Evolutionary conservation across 2,329 filamentous ascomycete species (phyloP).

Genomic region (Davidsoniella australis): DNA sequence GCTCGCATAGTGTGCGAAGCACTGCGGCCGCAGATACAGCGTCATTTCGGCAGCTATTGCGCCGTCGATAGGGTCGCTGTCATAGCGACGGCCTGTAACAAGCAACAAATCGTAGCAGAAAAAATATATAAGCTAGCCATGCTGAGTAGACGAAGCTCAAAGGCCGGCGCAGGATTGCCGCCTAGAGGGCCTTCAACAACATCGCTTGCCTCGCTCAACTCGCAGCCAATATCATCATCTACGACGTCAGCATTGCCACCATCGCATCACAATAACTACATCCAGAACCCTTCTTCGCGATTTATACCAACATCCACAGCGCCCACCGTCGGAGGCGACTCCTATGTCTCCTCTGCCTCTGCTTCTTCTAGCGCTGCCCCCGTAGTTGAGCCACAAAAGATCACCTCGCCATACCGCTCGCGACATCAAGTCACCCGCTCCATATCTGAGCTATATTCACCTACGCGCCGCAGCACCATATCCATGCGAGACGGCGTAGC

Average conservation of each 20-base stretch:
- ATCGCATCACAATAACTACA: neutral
- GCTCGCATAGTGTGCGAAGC: too few relatives aligned
- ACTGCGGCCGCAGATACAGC: too few relatives aligned
- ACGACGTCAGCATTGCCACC: neutral
- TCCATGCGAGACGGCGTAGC: conserved; percentile 16
- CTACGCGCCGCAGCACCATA: conserved; percentile 15
- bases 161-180: too few relatives aligned
- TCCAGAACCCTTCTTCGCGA: neutral
- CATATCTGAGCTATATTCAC: conserved; percentile 34
- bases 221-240: neutral
- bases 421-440: conserved; percentile 39
- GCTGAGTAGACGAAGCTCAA: too few relatives aligned
- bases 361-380: neutral
- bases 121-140: too few relatives aligned
- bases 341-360: neutral
- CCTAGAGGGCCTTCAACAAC: neutral
- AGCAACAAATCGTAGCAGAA: too few relatives aligned
- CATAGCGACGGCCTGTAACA: too few relatives aligned
- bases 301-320: neutral
- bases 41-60: too few relatives aligned
- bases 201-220: conserved; percentile 1
- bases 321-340: neutral
- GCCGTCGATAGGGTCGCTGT: too few relatives aligned
- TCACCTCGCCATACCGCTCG: conserved; percentile 15
- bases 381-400: conserved; percentile 2